Conservation (phyloP, 2,329 filamentous ascomycete species). For the Shiraia bambusicola region DNA sequence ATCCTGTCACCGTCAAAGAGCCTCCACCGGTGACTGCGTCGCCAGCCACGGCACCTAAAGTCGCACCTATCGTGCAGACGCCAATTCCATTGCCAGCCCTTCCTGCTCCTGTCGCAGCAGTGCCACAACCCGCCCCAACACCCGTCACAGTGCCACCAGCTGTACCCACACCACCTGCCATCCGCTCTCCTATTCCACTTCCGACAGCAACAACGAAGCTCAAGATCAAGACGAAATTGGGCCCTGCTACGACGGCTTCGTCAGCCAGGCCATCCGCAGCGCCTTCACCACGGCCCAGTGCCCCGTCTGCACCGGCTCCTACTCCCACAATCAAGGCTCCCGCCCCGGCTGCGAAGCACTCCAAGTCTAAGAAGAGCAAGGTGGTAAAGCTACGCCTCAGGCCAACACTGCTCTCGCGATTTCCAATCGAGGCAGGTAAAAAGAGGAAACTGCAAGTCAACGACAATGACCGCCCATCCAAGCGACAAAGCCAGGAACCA, state of each 20-base stretch:
- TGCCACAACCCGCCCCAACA: constrained; percentile 8
- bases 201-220: constrained; percentile 29
- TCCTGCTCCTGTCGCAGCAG: constrained; percentile 7
- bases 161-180: constrained; percentile 23
- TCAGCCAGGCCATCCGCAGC: constrained; percentile 11
- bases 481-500: constrained; percentile 33
- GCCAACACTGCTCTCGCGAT: constrained; percentile 14
- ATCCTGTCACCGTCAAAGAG: constrained; percentile 13
- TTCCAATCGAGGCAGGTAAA: constrained; percentile 15
- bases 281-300: constrained; percentile 8
- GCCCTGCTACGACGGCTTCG: constrained; percentile 1
- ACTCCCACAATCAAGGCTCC: constrained; percentile 3
- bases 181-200: constrained; percentile 26
- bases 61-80: constrained; percentile 15
- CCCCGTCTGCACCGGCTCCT: constrained; percentile 14
- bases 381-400: constrained; percentile 28
- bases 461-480: constrained; percentile 25
- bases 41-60: constrained; percentile 18
- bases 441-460: constrained; percentile 25
- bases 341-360: constrained; percentile 6
- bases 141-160: constrained; percentile 19
- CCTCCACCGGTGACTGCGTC: constrained; percentile 10
- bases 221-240: constrained; percentile 30
- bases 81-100: constrained; percentile 11
- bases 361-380: constrained; percentile 28